These are phyloP conservation scores for Oidium heveae DNA, from an alignment of 2,329 filamentous ascomycete genomes.

Conservation along the genomic window DNA sequence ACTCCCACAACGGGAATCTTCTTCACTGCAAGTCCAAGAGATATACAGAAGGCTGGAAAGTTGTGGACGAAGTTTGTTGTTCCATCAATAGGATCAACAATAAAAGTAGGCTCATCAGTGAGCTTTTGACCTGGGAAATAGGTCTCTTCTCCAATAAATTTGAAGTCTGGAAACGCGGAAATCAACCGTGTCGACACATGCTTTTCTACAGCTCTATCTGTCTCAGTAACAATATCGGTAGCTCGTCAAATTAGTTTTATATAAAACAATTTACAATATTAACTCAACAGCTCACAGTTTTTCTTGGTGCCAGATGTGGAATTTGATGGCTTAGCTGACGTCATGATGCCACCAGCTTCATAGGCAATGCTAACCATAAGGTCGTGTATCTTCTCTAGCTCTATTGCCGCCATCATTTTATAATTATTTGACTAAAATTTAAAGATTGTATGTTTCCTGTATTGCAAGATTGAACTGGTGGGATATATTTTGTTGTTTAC, in stretches of 20 bases:
- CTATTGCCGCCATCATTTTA: conserved; percentile 24
- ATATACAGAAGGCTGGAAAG: conserved; percentile 52
- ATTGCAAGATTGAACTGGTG: no score
- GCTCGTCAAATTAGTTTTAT: conserved; percentile 18
- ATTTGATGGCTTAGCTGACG: conserved; percentile 31
- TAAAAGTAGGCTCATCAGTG: conserved; percentile 44
- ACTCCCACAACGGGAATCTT: conserved; percentile 41
- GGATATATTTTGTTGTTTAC: no score
- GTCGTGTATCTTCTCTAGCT: conserved; percentile 36
- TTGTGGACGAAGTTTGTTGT: conserved; percentile 62
- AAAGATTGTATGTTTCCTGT: no score
- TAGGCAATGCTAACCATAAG: conserved; percentile 32
- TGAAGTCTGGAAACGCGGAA: conserved; percentile 26
- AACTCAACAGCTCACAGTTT: conserved; percentile 21
- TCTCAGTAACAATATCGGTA: conserved; percentile 43
- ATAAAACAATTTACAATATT: not conserved
- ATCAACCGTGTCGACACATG: conserved; percentile 30
- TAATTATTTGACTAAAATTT: not conserved
- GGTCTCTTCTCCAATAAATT: conserved; percentile 56
- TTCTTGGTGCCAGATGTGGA: conserved; percentile 34
- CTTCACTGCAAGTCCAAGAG: conserved; percentile 42
- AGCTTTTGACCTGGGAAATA: conserved; percentile 40
- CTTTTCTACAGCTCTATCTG: conserved; percentile 37
- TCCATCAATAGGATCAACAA: conserved; percentile 64
- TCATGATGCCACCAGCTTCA: conserved; percentile 38